A percentile compares a stretch with the other conserved stretches of the same genome.
These are phyloP conservation scores for Penicillium verhagenii DNA, from an alignment of 495 filamentous ascomycete genomes.

Conservation along the genomic window DNA sequence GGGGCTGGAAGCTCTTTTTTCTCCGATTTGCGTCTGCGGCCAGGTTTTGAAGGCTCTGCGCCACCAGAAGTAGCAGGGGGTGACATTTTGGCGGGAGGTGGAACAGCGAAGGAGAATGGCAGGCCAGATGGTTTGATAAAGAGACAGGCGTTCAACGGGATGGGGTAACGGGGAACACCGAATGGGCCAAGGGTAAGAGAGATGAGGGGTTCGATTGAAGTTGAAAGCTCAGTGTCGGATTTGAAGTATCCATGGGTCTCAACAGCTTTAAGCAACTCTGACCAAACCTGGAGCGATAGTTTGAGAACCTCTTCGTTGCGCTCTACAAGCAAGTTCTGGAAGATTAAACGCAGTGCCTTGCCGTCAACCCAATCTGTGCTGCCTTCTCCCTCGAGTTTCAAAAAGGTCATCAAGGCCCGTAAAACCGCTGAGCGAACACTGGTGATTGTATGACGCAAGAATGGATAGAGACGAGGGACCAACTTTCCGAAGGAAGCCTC, in stretches of 20 bases:
- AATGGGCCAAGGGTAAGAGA: constrained; percentile 82
- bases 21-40: constrained; percentile 78
- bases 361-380: constrained; percentile 92
- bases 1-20: constrained; percentile 68
- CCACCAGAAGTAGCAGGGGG: constrained; percentile 37
- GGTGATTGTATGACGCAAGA: constrained; percentile 94
- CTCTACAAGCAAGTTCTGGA: constrained; percentile 94
- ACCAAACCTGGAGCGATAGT: constrained; percentile 85
- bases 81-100: constrained; percentile 56
- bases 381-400: constrained; percentile 76
- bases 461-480: constrained; percentile 92
- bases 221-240: constrained; percentile 57
- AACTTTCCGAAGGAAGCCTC: constrained; percentile 87
- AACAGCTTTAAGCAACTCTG: constrained; percentile 68
- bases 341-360: constrained; percentile 81
- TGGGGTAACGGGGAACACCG: constrained; percentile 82
- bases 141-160: constrained; percentile 82
- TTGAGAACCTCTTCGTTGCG: constrained; percentile 75
- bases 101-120: constrained; percentile 59
- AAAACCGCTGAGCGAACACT: constrained; percentile 91
- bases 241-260: constrained; percentile 59
- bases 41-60: constrained; percentile 40
- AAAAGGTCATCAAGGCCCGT: constrained; percentile 87
- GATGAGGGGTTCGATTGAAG: constrained; percentile 72
- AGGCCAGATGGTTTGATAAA: constrained; percentile 95